Conservation (phyloP, 2,329 filamentous ascomycete species). For the Teratosphaeria epicoccoides region DNA sequence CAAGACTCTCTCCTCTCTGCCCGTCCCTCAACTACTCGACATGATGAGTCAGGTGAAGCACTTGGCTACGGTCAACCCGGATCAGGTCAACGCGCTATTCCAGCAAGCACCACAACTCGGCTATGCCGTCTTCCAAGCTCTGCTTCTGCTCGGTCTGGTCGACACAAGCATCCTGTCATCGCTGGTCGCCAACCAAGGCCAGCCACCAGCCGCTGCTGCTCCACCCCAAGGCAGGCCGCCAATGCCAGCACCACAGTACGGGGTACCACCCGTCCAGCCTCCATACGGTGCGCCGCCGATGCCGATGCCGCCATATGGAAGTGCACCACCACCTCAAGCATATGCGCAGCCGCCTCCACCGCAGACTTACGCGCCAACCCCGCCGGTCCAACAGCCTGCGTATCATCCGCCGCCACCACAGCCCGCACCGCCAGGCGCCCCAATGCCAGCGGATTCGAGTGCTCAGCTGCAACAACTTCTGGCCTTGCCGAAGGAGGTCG, state of each 20-base stretch:
- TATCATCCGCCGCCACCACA: conserved; percentile 35
- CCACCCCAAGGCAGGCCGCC: conserved; percentile 12
- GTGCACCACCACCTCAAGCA: conserved; percentile 26
- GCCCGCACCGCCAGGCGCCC: conserved; percentile 31
- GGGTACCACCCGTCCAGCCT: conserved; percentile 10
- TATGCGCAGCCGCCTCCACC: conserved; percentile 41
- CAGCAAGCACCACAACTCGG: conserved; percentile 82
- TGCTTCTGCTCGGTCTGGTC: conserved; percentile 85
- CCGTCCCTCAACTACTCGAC: conserved; percentile 80
- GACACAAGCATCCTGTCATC: conserved; percentile 72
- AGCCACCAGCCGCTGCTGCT: conserved; percentile 26
- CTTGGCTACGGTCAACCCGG: conserved; percentile 69
- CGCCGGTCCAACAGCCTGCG: conserved; percentile 34
- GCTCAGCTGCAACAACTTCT: conserved; percentile 72
- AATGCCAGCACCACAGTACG: conserved; percentile 3
- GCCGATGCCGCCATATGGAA: not conserved
- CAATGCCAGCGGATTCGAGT: conserved; percentile 39
- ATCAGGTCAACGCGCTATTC: conserved; percentile 74
- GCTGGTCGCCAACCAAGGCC: conserved; percentile 46
- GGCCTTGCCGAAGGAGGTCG: conserved; percentile 65
- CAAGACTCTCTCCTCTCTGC: conserved; percentile 74
- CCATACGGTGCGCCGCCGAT: conserved; percentile 10
- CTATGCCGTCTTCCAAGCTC: conserved; percentile 89
- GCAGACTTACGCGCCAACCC: conserved; percentile 35
- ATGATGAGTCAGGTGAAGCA: conserved; percentile 92